Percentiles rank a stretch among this genome's conserved stretches.
phyloP scores from a whole-genome alignment of 2,329 filamentous ascomycete genomes.

The Exserohilum turcica region DNA sequence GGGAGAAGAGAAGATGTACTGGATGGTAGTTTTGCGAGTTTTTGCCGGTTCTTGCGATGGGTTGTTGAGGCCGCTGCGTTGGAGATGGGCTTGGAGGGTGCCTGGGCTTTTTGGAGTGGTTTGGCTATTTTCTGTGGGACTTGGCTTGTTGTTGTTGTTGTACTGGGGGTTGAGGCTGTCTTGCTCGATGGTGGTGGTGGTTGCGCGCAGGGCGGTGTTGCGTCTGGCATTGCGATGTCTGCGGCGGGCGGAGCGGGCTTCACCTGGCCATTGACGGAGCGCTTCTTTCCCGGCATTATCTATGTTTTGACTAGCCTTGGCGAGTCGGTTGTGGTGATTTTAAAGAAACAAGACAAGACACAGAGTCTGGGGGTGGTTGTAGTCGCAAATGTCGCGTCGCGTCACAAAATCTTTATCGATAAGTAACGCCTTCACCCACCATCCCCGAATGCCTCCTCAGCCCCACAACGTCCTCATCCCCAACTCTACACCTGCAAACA shows the following conservation, averaged over 20 bases:
- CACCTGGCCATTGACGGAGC: constrained; percentile 29
- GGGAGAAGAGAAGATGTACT: constrained; percentile 20
- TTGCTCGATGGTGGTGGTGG: constrained; percentile 16
- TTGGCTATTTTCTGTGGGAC: not conserved
- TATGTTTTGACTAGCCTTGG: too few relatives aligned
- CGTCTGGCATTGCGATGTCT: constrained; percentile 10
- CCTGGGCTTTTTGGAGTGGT: not conserved
- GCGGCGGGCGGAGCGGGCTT: constrained; percentile 14
- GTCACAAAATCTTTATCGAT: constrained; percentile 27
- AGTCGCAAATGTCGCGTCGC: constrained; percentile 14
- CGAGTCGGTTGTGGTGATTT: too few relatives aligned
- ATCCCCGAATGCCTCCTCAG: not conserved
- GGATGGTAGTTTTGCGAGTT: constrained; percentile 30
- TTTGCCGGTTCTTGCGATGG: not conserved
- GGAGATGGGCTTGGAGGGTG: not conserved
- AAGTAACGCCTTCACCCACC: not conserved
- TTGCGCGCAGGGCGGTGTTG: constrained; percentile 22
- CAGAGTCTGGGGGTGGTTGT: not conserved
- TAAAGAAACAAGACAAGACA: not conserved
- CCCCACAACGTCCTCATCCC: not conserved
- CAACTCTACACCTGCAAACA: not conserved
- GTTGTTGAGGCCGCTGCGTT: constrained; percentile 1
- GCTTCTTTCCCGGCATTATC: constrained; percentile 37
- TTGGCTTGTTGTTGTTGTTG: not conserved
- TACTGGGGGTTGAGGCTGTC: constrained; percentile 3